Base-by-base conservation (phyloP, 2,329 filamentous ascomycete species). In the Botrytis elliptica region DNA sequence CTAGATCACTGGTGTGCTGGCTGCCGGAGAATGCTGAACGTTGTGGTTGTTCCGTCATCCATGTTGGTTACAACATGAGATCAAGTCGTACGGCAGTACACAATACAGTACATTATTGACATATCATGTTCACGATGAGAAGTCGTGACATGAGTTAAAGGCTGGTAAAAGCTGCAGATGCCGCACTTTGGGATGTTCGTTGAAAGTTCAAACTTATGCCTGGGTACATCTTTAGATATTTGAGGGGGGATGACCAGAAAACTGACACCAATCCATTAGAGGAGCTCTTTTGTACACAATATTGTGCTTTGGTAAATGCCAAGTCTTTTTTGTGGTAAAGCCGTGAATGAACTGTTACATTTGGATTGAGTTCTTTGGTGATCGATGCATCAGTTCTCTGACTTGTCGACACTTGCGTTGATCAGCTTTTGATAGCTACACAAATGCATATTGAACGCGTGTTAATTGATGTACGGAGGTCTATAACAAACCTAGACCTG, bases 391-490 rank as follows among this genome's bases (percentile, higher is more conserved):
- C 66, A 68, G 12, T 57, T 42, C 66, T 57, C 49, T 69, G 49
- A 57, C 66, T 59, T 69, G 49, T 57, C 25, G 49, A 68, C 36
- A 68, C 22, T 33, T 57, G 66, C 66, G 36, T 44, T 38, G n/a
- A 69, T 33, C 49, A 59, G n/a, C 46, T 38, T 25, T 69, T 57
- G 4, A 38, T 59, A 33, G 66, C 49, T 69, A 69, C 66, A 59
- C 66, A 69, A 68, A 59, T 57, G 36, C 38, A 69, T 69, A 42
- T 69, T 57, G 66, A 69, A 69, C 66, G 64, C 64, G 66, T 69
- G 66, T 52, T 33, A 40, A 33, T 57, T 57, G 36, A 69, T 57
- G 66, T 69, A 69, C 36, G 49, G 38, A 33, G 25, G 49, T 69
- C 49, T 69, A 18, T 33, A 42, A 57, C 25, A 22, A 57, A 68